Conservation (phyloP, 1,139 yeast genomes). For the Debaryomyces sp. region DNA sequence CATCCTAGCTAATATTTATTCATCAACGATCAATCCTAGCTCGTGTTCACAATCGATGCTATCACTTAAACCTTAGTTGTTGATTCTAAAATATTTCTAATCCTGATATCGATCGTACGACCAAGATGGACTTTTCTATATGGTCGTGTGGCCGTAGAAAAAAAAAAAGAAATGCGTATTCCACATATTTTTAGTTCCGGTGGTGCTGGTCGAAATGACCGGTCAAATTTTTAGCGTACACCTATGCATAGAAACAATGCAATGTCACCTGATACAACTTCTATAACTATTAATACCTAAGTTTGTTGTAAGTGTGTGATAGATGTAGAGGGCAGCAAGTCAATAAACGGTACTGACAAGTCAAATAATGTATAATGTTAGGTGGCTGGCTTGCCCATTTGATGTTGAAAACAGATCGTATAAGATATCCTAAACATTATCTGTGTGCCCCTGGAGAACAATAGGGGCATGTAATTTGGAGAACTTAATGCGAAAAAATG, state of each 20-base stretch:
- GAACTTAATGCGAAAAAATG: not conserved
- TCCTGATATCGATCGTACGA: not conserved
- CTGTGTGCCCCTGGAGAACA: not conserved
- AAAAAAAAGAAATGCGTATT: not conserved
- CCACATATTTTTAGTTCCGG: not conserved
- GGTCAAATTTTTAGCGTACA: not conserved
- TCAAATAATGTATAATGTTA: no score
- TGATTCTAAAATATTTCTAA: not conserved
- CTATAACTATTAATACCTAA: no score
- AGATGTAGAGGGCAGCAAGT: no score
- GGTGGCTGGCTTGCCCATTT: not conserved
- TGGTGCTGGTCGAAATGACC: not conserved
- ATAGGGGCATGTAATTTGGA: not conserved
- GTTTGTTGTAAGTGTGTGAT: no score
- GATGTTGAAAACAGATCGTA: not conserved
- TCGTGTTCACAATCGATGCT: not conserved
- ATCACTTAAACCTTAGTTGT: not conserved
- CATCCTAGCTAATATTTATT: slow-evolving; percentile 15
- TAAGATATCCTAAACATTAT: not conserved
- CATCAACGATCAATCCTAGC: not conserved
- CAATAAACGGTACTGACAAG: not conserved
- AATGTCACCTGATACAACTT: not conserved
- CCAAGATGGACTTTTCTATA: not conserved
- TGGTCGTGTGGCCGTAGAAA: slow-evolving; percentile 1
- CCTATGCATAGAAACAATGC: not conserved